Evolutionary conservation across 2,329 filamentous ascomycete genomes (phyloP).

Genomic region (Nigrospora sphaerica): DNA sequence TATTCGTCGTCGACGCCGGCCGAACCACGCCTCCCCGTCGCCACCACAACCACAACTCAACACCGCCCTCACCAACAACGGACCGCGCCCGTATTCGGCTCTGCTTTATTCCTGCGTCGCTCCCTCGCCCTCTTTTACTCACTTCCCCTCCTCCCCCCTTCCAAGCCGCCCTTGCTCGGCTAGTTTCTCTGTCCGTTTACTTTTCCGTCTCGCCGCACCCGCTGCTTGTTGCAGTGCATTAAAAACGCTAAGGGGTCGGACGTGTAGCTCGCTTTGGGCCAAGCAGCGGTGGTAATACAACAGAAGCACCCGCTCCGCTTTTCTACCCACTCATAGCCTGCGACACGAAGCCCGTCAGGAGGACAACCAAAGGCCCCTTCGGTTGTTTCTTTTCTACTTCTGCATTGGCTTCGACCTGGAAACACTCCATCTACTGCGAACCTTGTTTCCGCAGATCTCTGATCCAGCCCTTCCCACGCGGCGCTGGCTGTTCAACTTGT

Average conservation of each 20-base stretch:
- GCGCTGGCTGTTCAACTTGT: background rate
- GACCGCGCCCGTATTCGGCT: too few relatives aligned
- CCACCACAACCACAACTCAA: too few relatives aligned
- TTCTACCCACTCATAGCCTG: slow-evolving; percentile 5
- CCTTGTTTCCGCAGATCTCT: slow-evolving; percentile 16
- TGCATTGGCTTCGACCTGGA: slow-evolving; percentile 1
- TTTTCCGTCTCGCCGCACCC: too few relatives aligned
- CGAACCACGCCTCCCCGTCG: too few relatives aligned
- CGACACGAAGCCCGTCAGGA: slow-evolving; percentile 7
- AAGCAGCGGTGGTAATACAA: background rate
- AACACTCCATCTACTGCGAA: slow-evolving; percentile 9
- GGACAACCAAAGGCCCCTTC: slow-evolving; percentile 1
- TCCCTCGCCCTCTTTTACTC: too few relatives aligned
- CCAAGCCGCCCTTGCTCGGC: too few relatives aligned
- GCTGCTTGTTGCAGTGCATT: too few relatives aligned
- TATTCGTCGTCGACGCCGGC: too few relatives aligned
- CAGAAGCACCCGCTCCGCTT: slow-evolving; percentile 4
- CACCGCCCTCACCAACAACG: too few relatives aligned
- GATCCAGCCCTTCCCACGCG: slow-evolving; percentile 8
- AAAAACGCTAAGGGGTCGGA: background rate
- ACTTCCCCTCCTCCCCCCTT: too few relatives aligned
- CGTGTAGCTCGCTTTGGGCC: slow-evolving; percentile 4
- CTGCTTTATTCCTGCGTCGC: too few relatives aligned
- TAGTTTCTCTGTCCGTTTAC: too few relatives aligned
- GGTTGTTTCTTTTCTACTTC: background rate